phyloP scores from a whole-genome alignment of 768 basidiomycete species.

The Tylopilus sp. region DNA sequence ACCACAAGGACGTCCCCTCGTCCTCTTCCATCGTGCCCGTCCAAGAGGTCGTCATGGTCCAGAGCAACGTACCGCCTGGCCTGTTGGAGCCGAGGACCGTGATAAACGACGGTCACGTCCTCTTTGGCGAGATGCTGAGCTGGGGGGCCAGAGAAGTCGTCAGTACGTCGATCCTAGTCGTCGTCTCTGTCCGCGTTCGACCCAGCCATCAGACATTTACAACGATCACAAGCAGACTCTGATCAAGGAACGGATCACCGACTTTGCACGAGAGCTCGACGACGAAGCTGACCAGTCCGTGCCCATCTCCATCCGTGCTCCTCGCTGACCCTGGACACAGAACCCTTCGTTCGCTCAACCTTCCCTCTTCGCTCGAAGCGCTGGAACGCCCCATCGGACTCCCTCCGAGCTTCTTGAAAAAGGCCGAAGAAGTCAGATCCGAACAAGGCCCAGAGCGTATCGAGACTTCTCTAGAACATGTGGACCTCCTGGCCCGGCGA shows the following conservation, averaged over 20 bases:
- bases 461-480: slow-evolving; percentile 67
- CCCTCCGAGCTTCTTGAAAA: slow-evolving; percentile 81
- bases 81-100: slow-evolving; percentile 56
- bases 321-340: slow-evolving; percentile 36
- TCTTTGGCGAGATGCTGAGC: slow-evolving; percentile 74
- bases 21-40: slow-evolving; percentile 64
- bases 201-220: slow-evolving; percentile 63
- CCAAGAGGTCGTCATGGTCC: slow-evolving; percentile 62
- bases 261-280: slow-evolving; percentile 60
- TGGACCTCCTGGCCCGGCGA: slow-evolving; percentile 60
- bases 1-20: slow-evolving; percentile 84
- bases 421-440: slow-evolving; percentile 78
- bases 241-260: slow-evolving; percentile 63
- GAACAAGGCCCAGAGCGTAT: slow-evolving; percentile 76
- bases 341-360: slow-evolving; percentile 63
- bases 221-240: slow-evolving; percentile 74
- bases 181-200: not conserved
- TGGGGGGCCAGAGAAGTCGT: slow-evolving; percentile 91
- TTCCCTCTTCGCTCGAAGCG: slow-evolving; percentile 85
- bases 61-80: slow-evolving; percentile 51
- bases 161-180: slow-evolving; percentile 46
- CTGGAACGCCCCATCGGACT: slow-evolving; percentile 83
- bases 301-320: not conserved
- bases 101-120: slow-evolving; percentile 49
- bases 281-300: slow-evolving; percentile 58